These are phyloP conservation scores for Capronia epimyces DNA, from an alignment of 2,329 filamentous ascomycete genomes.

Conservation along the genomic window DNA sequence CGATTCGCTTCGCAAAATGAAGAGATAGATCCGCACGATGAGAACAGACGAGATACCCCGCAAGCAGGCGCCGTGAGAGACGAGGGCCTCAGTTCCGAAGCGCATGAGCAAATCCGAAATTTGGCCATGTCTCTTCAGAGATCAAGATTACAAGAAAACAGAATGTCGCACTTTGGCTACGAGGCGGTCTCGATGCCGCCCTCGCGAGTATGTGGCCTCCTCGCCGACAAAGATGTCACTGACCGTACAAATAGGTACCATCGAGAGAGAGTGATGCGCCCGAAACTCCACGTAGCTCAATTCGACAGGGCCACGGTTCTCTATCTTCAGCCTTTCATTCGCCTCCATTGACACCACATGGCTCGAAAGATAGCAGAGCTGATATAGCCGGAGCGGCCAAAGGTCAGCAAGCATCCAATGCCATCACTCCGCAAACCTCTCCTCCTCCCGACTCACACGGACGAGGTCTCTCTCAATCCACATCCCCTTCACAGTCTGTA, in stretches of 20 bases:
- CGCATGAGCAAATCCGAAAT: constrained; percentile 61
- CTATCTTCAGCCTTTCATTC: constrained; percentile 72
- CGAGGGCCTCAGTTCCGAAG: constrained; percentile 38
- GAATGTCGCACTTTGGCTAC: constrained; percentile 81
- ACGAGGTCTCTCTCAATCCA: constrained; percentile 30
- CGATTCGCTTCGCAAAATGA: constrained; percentile 67
- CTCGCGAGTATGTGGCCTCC: constrained; percentile 37
- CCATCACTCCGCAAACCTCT: constrained; percentile 52
- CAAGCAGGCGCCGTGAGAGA: constrained; percentile 23
- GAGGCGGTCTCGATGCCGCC: constrained; percentile 81
- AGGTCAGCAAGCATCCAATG: constrained; percentile 32
- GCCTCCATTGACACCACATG: constrained; percentile 81
- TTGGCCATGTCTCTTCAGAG: constrained; percentile 68
- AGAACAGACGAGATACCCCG: constrained; percentile 6
- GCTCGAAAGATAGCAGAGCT: constrained; percentile 54
- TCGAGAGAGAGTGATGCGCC: constrained; percentile 57
- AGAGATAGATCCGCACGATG: constrained; percentile 55
- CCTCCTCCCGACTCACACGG: constrained; percentile 43
- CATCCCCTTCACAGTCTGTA: constrained; percentile 35
- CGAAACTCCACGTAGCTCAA: constrained; percentile 52
- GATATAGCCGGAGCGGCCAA: constrained; percentile 32
- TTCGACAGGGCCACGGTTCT: constrained; percentile 52
- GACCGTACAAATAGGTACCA: constrained; percentile 24
- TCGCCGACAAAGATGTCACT: constrained; percentile 6
- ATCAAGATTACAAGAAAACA: constrained; percentile 70